Conservation (phyloP, 140 eudicot species). For the Erigeron philadelphicus region DNA sequence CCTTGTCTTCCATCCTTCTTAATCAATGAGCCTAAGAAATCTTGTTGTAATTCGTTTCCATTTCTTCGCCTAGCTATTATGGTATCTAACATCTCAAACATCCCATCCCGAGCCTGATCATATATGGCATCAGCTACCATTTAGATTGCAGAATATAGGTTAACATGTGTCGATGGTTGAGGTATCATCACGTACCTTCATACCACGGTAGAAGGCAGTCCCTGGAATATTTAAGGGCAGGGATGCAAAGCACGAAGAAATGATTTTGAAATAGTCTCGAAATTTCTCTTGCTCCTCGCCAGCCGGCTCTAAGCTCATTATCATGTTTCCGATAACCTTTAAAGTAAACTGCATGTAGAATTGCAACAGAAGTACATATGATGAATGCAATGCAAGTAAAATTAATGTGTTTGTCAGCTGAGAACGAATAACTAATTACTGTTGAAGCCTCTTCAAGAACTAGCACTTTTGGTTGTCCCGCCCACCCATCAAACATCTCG, state of each 20-base stretch:
- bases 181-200: conserved; percentile 55
- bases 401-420: neutral
- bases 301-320: conserved; percentile 80
- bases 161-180: too few relatives aligned
- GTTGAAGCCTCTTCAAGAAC: conserved; percentile 84
- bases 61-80: conserved; percentile 50
- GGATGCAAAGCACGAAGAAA: conserved; percentile 67
- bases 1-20: conserved; percentile 48
- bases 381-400: neutral
- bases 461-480: conserved; percentile 37
- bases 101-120: conserved; percentile 64
- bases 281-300: conserved; percentile 77
- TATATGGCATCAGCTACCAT: conserved; percentile 12
- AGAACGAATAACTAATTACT: conserved; percentile 27
- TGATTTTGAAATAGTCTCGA: conserved; percentile 57
- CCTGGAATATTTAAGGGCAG: conserved; percentile 75
- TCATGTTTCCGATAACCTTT: conserved; percentile 76
- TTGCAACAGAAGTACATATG: conserved; percentile 5
- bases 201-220: conserved; percentile 69
- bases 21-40: conserved; percentile 56
- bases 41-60: conserved; percentile 52
- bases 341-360: conserved; percentile 66
- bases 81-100: conserved; percentile 64
- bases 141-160: neutral
- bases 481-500: conserved; percentile 56